Conservation (phyloP, 2,329 filamentous ascomycete genomes). For the Epichloe bromicola region DNA sequence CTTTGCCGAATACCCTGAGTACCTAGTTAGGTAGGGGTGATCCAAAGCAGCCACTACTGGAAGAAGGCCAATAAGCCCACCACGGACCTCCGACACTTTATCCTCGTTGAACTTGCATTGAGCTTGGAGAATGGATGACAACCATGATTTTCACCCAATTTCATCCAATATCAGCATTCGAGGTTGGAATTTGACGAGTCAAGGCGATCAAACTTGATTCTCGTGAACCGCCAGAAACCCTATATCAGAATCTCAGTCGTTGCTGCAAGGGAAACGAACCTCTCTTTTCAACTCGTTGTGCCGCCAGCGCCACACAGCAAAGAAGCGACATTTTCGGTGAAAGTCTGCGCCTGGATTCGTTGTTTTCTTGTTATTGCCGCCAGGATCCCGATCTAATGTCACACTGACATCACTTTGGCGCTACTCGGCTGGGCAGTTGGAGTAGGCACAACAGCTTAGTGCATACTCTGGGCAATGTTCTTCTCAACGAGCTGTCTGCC, state of each 20-base stretch:
- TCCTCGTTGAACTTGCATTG: too few relatives aligned
- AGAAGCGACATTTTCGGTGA: neutral
- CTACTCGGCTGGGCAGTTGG: neutral
- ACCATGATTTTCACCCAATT: too few relatives aligned
- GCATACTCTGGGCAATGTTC: neutral
- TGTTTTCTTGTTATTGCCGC: neutral
- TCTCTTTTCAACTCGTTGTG: neutral
- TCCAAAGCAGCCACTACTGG: neutral
- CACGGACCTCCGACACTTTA: too few relatives aligned
- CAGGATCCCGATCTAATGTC: neutral
- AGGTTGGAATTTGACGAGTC: too few relatives aligned
- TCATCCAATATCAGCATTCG: too few relatives aligned
- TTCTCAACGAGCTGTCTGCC: too few relatives aligned
- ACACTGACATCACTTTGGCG: neutral
- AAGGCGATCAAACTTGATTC: too few relatives aligned
- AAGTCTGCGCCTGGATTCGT: neutral
- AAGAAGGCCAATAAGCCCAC: too few relatives aligned
- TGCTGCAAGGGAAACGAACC: neutral
- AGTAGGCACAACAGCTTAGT: neutral
- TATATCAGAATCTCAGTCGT: neutral
- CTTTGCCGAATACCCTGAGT: neutral
- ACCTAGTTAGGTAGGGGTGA: neutral
- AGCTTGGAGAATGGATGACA: too few relatives aligned
- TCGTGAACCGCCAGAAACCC: too few relatives aligned
- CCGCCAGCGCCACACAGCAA: neutral